These are phyloP conservation scores for Arabis hirsuta DNA, from an alignment of 345 rosid genomes.

Conservation along the genomic window DNA sequence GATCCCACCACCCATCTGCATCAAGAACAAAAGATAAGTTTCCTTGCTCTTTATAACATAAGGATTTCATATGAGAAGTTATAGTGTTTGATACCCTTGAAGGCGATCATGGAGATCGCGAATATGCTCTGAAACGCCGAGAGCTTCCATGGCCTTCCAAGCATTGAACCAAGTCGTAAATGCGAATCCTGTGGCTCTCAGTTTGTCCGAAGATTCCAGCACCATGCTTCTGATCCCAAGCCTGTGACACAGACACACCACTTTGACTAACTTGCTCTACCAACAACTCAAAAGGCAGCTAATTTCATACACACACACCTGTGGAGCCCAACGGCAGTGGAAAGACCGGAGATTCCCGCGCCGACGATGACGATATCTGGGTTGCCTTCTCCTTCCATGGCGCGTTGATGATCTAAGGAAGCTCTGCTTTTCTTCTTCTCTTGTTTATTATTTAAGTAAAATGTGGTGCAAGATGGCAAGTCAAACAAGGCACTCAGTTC, in stretches of 20 bases:
- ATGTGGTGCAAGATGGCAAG: conserved; percentile 24
- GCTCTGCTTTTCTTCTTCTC: conserved; percentile 15
- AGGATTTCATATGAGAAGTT: background rate
- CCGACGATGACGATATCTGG: conserved; percentile 60
- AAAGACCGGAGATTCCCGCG: conserved; percentile 71
- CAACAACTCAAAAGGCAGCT: background rate
- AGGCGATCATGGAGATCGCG: conserved; percentile 51
- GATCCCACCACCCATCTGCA: conserved; percentile 48
- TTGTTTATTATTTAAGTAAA: background rate
- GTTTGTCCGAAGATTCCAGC: conserved; percentile 62
- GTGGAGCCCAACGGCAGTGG: conserved; percentile 68
- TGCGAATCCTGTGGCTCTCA: conserved; percentile 67
- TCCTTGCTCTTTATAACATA: too few relatives aligned
- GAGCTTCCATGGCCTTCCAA: conserved; percentile 75
- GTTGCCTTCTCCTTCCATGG: conserved; percentile 38
- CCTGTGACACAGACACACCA: conserved; percentile 45
- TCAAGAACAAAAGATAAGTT: background rate
- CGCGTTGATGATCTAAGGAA: conserved; percentile 25
- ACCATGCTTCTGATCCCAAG: conserved; percentile 69
- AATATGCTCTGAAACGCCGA: conserved; percentile 56
- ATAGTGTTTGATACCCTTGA: conserved; percentile 43
- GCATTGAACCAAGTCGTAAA: conserved; percentile 60
- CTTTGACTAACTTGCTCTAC: conserved; percentile 16
- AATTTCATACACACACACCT: conserved; percentile 42
- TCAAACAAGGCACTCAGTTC: conserved; percentile 40